phyloP scores from a whole-genome alignment of 2,329 filamentous ascomycete genomes.

The Colletotrichum acutatum region DNA sequence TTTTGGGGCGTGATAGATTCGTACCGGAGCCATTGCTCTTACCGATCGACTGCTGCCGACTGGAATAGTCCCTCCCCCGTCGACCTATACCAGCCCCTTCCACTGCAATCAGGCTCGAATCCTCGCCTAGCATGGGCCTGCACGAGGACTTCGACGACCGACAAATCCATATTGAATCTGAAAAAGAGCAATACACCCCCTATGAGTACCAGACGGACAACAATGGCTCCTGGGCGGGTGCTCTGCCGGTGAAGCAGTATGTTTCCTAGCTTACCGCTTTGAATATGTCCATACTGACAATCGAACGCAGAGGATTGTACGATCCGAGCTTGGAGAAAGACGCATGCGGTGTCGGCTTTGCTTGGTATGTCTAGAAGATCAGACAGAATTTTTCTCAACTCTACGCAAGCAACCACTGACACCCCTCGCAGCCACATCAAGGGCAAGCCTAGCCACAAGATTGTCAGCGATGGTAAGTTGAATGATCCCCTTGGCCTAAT shows the following conservation, averaged over 20 bases:
- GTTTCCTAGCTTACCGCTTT: slow-evolving; percentile 39
- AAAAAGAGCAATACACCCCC: slow-evolving; percentile 69
- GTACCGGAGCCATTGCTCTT: slow-evolving; percentile 39
- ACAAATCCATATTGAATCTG: slow-evolving; percentile 70
- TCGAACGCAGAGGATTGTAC: slow-evolving; percentile 77
- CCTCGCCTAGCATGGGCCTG: slow-evolving; percentile 77
- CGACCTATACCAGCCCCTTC: slow-evolving; percentile 28
- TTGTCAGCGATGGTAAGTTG: slow-evolving; percentile 92
- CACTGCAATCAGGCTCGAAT: slow-evolving; percentile 37
- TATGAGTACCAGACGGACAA: slow-evolving; percentile 92
- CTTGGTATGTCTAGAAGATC: slow-evolving; percentile 74
- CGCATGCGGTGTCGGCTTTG: slow-evolving; percentile 99
- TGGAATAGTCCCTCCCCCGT: slow-evolving; percentile 38
- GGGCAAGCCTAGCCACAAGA: slow-evolving; percentile 96
- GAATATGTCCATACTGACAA: slow-evolving; percentile 30
- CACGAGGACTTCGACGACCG: slow-evolving; percentile 75
- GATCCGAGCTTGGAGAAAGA: slow-evolving; percentile 97
- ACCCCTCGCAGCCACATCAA: slow-evolving; percentile 83
- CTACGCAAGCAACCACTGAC: slow-evolving; percentile 37
- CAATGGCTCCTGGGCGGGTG: slow-evolving; percentile 90
- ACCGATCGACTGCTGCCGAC: slow-evolving; percentile 36
- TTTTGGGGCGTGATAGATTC: slow-evolving; percentile 19
- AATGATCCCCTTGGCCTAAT: slow-evolving; percentile 44
- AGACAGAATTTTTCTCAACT: neutral
- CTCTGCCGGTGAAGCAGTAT: slow-evolving; percentile 93